Percentiles rank a stretch among this genome's conserved stretches.
Evolutionary conservation across 2,329 filamentous ascomycete species (phyloP).

Genomic region (Talaromyces sp.): DNA sequence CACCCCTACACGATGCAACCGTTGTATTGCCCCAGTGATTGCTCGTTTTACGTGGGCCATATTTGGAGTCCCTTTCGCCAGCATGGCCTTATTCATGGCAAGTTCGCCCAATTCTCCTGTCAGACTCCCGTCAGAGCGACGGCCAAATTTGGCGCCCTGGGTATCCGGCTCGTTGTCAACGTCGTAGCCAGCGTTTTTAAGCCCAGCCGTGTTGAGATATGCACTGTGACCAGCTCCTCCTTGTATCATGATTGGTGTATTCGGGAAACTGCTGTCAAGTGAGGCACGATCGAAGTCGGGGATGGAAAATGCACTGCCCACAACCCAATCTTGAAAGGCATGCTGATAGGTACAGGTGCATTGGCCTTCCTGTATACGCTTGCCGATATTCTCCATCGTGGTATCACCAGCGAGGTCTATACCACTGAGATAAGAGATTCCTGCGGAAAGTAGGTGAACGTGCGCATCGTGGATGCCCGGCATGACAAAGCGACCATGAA

Average conservation of each 20-base stretch:
- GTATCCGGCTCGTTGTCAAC: constrained; percentile 22
- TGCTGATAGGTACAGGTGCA: constrained; percentile 29
- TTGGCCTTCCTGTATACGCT: constrained; percentile 25
- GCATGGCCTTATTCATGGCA: constrained; percentile 24
- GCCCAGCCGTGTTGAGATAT: constrained; percentile 28
- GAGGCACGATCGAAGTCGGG: constrained; percentile 22
- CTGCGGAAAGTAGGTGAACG: constrained; percentile 31
- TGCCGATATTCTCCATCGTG: constrained; percentile 23
- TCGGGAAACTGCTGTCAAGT: constrained; percentile 28
- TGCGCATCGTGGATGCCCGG: constrained; percentile 39
- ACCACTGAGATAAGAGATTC: constrained; percentile 27
- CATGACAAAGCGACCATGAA: constrained; percentile 33
- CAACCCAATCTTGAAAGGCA: constrained; percentile 25
- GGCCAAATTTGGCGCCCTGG: constrained; percentile 25
- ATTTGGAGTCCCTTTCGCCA: constrained; percentile 24
- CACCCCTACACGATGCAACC: constrained; percentile 28
- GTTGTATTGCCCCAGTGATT: constrained; percentile 24
- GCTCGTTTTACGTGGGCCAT: constrained; percentile 25
- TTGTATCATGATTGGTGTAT: constrained; percentile 29
- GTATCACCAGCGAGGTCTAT: constrained; percentile 27
- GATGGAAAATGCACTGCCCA: constrained; percentile 24
- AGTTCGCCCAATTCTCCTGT: constrained; percentile 31
- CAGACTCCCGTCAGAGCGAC: constrained; percentile 26
- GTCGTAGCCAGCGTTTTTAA: constrained; percentile 27
- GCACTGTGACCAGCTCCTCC: constrained; percentile 29